Base-by-base conservation (phyloP, 805 yeast genomes). In the Zygosaccharomyces lentus region DNA sequence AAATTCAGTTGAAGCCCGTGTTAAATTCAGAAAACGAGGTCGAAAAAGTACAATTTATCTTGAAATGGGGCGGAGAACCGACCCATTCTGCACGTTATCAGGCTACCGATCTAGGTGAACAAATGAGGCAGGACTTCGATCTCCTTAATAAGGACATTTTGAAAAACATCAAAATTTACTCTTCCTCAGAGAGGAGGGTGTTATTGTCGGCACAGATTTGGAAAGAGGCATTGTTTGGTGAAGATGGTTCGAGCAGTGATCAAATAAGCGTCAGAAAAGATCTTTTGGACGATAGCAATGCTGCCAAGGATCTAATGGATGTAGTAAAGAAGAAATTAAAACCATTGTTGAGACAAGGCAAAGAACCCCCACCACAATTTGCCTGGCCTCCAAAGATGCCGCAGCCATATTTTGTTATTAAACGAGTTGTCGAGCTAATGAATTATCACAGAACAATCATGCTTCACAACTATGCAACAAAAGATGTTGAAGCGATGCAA, bases 21-120 rank as follows among this genome's bases (percentile, higher is more conserved):
- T 61, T 90, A 46, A 76, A 77, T 56, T 69, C 72, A 10, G 81
- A 78, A 32, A 82, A 77, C 30, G 81, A 82, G 27, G 93, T 93
- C 16, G 97, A 91, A 54, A 93, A 93, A 63, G 97, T 91, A 19
- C 99, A 93, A 66, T 82, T 93, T 52, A 95, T 93, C 51, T 73
- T 93, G 57, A 93, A 93, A 65, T 93, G 99, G 99, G 99, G 99
- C 57, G 99, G 99, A 52, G 99, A 93, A 66, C 97, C 99, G 5
- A 93, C 99, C 1, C 99, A 93, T 65, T 89, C 97, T 9, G 97
- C 98, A 2, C 78, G 83, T 52, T 86, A 88, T 64, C 99, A 93
- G 69, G 95, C 96, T 1, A 77, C 83, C 24, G 99, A 93, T 66
- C 78, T 93, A 15, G 99, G 99, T 43, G 98, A 91, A 62, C 96